These are phyloP conservation scores for Arctium minus DNA, from an alignment of 129 eudicot species.

Conservation along the genomic window DNA sequence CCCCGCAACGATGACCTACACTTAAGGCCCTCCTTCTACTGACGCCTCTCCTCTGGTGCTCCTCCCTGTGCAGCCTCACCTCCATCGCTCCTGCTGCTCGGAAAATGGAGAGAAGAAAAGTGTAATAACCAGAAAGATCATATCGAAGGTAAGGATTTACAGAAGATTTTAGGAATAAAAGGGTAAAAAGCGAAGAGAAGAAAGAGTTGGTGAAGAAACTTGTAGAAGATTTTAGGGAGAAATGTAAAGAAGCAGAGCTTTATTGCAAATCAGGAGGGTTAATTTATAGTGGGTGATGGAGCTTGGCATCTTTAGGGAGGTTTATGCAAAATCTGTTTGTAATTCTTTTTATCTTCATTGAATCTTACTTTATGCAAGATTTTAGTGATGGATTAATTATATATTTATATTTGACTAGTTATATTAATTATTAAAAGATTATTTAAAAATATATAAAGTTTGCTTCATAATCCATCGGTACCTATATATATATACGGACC, in stretches of 20 bases:
- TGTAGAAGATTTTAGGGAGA: background rate
- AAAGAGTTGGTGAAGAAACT: background rate
- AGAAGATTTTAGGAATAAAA: background rate
- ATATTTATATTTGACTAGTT: too few relatives aligned
- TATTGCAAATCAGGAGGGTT: background rate
- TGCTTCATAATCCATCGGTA: too few relatives aligned
- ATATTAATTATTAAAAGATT: too few relatives aligned
- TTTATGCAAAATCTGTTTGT: too few relatives aligned
- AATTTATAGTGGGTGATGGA: background rate
- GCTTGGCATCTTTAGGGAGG: background rate
- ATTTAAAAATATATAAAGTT: too few relatives aligned
- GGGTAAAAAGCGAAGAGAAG: background rate
- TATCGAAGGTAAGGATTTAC: background rate
- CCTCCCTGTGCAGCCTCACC: background rate
- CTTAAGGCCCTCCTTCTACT: background rate
- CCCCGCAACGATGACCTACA: background rate
- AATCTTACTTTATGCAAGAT: too few relatives aligned
- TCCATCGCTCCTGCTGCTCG: background rate
- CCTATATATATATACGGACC: too few relatives aligned
- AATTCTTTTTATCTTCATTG: too few relatives aligned
- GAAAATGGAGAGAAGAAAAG: background rate
- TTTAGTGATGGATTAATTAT: too few relatives aligned
- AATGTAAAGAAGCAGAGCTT: background rate
- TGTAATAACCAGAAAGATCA: background rate
- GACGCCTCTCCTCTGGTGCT: background rate